Evolutionary conservation across 148 eudicot species (phyloP), one percentile per base, ranked within the genome.

Genomic region (Vaccinium darrowii): DNA sequence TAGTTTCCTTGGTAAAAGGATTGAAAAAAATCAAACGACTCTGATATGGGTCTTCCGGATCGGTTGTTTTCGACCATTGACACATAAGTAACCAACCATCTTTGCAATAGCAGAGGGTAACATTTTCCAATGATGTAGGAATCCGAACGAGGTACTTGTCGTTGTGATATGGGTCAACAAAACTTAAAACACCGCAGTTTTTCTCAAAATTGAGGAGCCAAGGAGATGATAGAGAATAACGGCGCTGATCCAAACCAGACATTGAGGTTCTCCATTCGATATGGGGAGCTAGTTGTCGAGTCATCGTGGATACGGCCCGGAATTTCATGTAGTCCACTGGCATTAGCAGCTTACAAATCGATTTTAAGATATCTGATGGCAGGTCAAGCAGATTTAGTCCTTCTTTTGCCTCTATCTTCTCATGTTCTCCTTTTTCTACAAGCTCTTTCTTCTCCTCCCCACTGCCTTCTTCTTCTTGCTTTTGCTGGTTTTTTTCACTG

Each of bases 51-150:
- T 8, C 10, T 21, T 63, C 69, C 18, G 69, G 25, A 63, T 63
- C 10, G 25, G 8, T 63, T n/a, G 69, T 19, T 19, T 7, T 19
- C 69, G 23, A n/a, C 23, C 25, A 2, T 8, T 63, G 23, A 63
- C 69, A 63, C 69, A 63, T 63, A 19, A 63, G 69, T 21, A 63
- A 63, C 69, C 69, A 63, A 63, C 69, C 69, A 63, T 63, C 69
- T 63, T 63, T 63, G 69, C 69, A 63, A 2, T n/a, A n/a, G 11
- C 69, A 63, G 27, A 63, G 69, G 8, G 27, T n/a, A 63, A n/a
- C 21, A 19, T 63, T n/a, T 62, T 19, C 8, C 23, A n/a, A n/a
- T 8, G 25, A 62, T 62, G n/a, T n/a, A 8, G 69, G 69, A 62
- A 62, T 62, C 69, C 69, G 69, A 62, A 62, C 69, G 23, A 62